These are phyloP conservation scores for Leccinum boreale DNA, from an alignment of 768 basidiomycete species.

Conservation along the genomic window DNA sequence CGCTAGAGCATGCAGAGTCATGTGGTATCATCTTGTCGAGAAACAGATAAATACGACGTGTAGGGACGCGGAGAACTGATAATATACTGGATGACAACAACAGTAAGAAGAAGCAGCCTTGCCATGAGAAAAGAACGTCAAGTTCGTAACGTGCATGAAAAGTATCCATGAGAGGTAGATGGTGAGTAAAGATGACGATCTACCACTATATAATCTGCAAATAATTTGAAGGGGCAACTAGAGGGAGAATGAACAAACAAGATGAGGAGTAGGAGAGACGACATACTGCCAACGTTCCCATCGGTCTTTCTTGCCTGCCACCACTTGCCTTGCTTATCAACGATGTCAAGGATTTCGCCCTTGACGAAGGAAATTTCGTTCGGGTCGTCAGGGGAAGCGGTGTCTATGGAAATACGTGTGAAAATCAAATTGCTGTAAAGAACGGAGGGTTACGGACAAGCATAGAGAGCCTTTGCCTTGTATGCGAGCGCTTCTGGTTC, in stretches of 20 bases:
- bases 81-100: slow-evolving; percentile 31
- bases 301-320: slow-evolving; percentile 86
- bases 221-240: slow-evolving; percentile 86
- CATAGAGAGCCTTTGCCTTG: slow-evolving; percentile 87
- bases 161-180: slow-evolving; percentile 24
- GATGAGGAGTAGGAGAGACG: background rate
- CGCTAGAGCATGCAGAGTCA: slow-evolving; percentile 17
- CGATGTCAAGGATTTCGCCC: slow-evolving; percentile 87
- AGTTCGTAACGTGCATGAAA: slow-evolving; percentile 27
- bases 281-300: slow-evolving; percentile 75
- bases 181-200: slow-evolving; percentile 9
- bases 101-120: slow-evolving; percentile 17
- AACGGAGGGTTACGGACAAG: slow-evolving; percentile 54
- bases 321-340: slow-evolving; percentile 93
- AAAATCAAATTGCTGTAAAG: slow-evolving; percentile 15
- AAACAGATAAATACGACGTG: slow-evolving; percentile 27
- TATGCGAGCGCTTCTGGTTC: slow-evolving; percentile 52
- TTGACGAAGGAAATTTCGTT: slow-evolving; percentile 94
- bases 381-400: slow-evolving; percentile 91
- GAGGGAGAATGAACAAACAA: slow-evolving; percentile 11
- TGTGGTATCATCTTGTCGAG: slow-evolving; percentile 32
- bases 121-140: slow-evolving; percentile 31
- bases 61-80: slow-evolving; percentile 20
- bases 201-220: slow-evolving; percentile 66
- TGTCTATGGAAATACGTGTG: slow-evolving; percentile 52